Evolutionary conservation across 1,139 yeast species (phyloP), one percentile per base, ranked within the genome.

Genomic region (Arxiozyma slooffiae): DNA sequence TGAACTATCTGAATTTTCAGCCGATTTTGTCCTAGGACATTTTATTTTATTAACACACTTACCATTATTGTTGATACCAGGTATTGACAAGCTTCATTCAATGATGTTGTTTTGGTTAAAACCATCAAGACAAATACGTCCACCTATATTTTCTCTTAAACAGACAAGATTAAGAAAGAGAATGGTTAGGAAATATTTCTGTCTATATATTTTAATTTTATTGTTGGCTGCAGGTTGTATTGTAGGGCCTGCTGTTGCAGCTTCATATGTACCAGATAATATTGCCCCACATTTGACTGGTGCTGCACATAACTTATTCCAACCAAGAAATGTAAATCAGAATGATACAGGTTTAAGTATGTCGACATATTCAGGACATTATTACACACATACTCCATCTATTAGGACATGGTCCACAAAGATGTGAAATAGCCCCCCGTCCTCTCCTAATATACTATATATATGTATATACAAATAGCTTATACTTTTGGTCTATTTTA

Each of bases 41-140:
- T 65, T 86, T 62, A 75, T 92, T 55, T 76, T 92, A 69, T 87
- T 92, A 77, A 74, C 82, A 61, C 97, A 92, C 74, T 78, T 88
- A 68, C 99, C 99, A 61, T 67, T 89, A 50, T 76, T 94, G 59
- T 78, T 79, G 60, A 73, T 92, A 63, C 99, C 99, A 65, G 77
- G 80, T 71, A 75, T 90, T 70, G 98, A 92, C 74, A 86, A 90
- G 76, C 89, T 96, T 95, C 99, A 92, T 74, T 90, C 98, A 46
- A 85, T 90, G 72, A 83, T 92, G 92, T 79, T 92, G 73, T 92
- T 92, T 82, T 92, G 99, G 99, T 83, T 92, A 73, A 87, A 89
- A 71, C 98, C 98, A 56, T 84, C 95, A 55, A 85, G 95, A 75
- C 96, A 92, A 75, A 92, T 92, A 66, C 87, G 99, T 72, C 98